Evolutionary conservation across 2,329 filamentous ascomycete species (phyloP), one percentile per base, ranked within the genome.

Genomic region (Fusarium duplospermum): DNA sequence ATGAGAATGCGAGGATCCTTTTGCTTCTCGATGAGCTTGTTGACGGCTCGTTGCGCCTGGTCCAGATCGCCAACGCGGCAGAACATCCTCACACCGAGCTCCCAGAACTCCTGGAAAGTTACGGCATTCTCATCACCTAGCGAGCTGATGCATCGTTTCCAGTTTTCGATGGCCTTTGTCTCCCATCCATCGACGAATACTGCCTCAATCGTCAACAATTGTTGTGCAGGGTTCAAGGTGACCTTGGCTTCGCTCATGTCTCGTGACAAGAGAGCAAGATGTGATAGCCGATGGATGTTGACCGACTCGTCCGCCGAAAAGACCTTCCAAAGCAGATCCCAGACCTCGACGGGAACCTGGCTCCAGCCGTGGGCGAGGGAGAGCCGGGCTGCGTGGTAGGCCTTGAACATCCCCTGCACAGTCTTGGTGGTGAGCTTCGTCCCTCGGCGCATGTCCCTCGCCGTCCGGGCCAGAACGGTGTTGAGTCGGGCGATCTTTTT

Each of bases 171-270:
- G 0, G 92, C 92, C 72, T 89, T 87, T 6, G 84, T 83, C 66
- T 88, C 85, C 80, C 89, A 89, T 3, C 91, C 92, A 45, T 88
- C 87, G 7, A 91, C 84, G 72, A 93, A 92, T 45, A 93, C 84
- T 66, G 92, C 90, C 78, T 94, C 91, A 35, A 95, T 90, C 35
- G 91, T 91, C 31, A 92, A 83, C 20, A 95, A 83, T 72, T 90
- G 89, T 76, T 93, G 92, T 3, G 85, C 80, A 5, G 87, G 85
- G 14, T 82, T 86, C 62, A 95, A 82, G 1, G 84, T 74, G 58
- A 89, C 84, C 9, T 89, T 90, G 20, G 89, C 87, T 6, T 87
- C 86, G 64, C 86, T 85, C 86, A 94, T 92, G 78, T 95, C 93
- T 76, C 90, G 87, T 6, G 89, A 87, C 4, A 96, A 85, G 35